A percentile compares a stretch with the other conserved stretches of the same genome.
These are phyloP conservation scores for Candida glaebosa DNA, from an alignment of 805 yeast genomes.

Conservation along the genomic window DNA sequence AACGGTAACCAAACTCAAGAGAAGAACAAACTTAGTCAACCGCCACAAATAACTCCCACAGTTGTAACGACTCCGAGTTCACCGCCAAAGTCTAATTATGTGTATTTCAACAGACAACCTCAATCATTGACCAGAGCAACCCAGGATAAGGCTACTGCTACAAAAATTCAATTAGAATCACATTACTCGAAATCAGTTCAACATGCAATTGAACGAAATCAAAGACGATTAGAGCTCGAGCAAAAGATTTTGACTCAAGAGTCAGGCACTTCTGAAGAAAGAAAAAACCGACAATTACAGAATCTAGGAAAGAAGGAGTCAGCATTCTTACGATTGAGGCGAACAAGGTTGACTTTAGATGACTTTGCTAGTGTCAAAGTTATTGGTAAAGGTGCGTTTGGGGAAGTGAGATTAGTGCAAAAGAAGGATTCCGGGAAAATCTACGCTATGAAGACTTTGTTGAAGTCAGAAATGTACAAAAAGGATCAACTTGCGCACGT, in stretches of 20 bases:
- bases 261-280: conserved; percentile 68
- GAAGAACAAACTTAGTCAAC: background rate
- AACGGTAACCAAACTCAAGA: background rate
- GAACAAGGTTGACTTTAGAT: conserved; percentile 77
- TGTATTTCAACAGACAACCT: conserved; percentile 79
- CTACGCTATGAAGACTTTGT: conserved; percentile 89
- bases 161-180: conserved; percentile 77
- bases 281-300: conserved; percentile 76
- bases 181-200: conserved; percentile 80
- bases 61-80: conserved; percentile 1
- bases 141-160: conserved; percentile 81
- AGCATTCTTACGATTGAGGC: conserved; percentile 75
- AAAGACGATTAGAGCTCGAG: conserved; percentile 83
- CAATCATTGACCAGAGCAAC: conserved; percentile 67
- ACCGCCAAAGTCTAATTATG: conserved; percentile 43
- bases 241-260: conserved; percentile 65
- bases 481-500: conserved; percentile 94
- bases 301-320: conserved; percentile 87
- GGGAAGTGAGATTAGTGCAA: conserved; percentile 93
- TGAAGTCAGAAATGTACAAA: conserved; percentile 89
- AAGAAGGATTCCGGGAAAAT: conserved; percentile 89
- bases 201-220: conserved; percentile 94
- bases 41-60: background rate
- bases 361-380: conserved; percentile 89
- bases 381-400: conserved; percentile 96